Conservation (phyloP, 75 land plant genomes). For the Picea sitchensis region DNA sequence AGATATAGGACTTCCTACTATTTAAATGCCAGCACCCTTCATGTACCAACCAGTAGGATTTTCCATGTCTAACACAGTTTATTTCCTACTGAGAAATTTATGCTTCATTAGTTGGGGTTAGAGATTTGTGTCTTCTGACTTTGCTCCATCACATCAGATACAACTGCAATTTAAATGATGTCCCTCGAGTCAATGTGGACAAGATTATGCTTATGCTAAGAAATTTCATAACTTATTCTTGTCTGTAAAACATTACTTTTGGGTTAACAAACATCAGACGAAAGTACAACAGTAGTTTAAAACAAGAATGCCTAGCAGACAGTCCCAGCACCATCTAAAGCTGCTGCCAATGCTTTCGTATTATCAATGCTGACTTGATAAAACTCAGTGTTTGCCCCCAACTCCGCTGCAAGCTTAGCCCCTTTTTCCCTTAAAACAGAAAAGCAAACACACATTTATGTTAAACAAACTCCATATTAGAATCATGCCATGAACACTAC, state of each 20-base stretch:
- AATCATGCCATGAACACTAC: neutral
- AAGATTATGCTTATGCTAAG: neutral
- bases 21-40: no score
- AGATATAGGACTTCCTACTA: no score
- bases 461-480: neutral
- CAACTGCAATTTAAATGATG: neutral
- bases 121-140: no score
- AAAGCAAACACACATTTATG: constrained; percentile 10
- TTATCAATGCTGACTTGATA: constrained; percentile 56
- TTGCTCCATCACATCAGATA: neutral
- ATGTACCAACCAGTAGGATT: no score
- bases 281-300: constrained; percentile 1
- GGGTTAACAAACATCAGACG: neutral
- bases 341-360: constrained; percentile 33
- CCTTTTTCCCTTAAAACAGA: constrained; percentile 67
- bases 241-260: neutral
- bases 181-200: neutral
- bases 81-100: no score
- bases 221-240: neutral
- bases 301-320: constrained; percentile 1
- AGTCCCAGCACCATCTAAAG: constrained; percentile 45
- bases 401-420: constrained; percentile 44
- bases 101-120: no score
- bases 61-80: no score
- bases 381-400: constrained; percentile 63